Conservation (phyloP, 1,284 basidiomycete species). For the Trichosporon sp. region DNA sequence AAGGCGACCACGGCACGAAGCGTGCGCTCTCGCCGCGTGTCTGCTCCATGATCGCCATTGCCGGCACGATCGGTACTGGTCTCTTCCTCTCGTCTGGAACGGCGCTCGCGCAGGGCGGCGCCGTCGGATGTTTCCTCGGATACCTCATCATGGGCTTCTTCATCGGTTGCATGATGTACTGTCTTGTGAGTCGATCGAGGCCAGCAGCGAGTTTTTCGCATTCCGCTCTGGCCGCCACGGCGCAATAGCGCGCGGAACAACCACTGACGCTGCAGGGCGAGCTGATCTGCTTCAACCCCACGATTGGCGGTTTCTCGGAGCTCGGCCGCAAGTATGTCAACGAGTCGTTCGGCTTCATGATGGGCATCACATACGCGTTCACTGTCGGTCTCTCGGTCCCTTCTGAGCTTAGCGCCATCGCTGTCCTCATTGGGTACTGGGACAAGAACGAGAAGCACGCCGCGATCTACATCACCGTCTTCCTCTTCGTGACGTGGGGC, state of each 20-base stretch:
- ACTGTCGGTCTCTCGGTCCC: constrained; percentile 34
- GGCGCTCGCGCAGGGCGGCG: constrained; percentile 18
- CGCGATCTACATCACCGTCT: constrained; percentile 28
- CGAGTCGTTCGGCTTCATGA: constrained; percentile 33
- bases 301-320: constrained; percentile 33
- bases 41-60: constrained; percentile 26
- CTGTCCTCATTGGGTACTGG: constrained; percentile 77
- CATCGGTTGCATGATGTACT: constrained; percentile 30
- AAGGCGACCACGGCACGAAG: constrained; percentile 29
- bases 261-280: constrained; percentile 11
- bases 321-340: constrained; percentile 35
- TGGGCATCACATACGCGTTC: constrained; percentile 33
- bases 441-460: constrained; percentile 56
- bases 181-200: constrained; percentile 19
- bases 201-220: too few relatives aligned
- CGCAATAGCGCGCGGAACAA: not conserved
- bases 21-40: constrained; percentile 30
- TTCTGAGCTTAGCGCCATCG: constrained; percentile 74
- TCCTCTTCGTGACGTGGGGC: constrained; percentile 22
- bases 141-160: constrained; percentile 34
- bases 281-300: constrained; percentile 28
- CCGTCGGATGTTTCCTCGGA: constrained; percentile 32
- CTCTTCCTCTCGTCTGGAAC: constrained; percentile 22
- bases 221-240: not conserved
- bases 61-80: constrained; percentile 28